Evolutionary conservation across 345 rosid genomes (phyloP).

Genomic region (Heritiera littoralis): DNA sequence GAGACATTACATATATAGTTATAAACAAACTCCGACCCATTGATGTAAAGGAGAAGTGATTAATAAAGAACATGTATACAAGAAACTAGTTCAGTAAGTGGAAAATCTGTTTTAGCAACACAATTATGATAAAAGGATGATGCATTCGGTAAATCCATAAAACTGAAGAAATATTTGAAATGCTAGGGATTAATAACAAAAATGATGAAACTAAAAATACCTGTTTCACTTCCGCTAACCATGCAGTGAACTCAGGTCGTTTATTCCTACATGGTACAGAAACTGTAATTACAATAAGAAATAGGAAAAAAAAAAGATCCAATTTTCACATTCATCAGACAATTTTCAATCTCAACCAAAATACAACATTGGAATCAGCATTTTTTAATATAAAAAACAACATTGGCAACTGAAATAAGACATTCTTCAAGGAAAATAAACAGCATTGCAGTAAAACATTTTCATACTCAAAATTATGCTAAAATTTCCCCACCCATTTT

Average conservation of each 20-base stretch:
- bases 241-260: conserved; percentile 98
- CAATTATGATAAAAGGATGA: background rate
- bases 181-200: background rate
- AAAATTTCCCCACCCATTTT: background rate
- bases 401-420: background rate
- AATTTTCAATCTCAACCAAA: background rate
- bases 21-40: background rate
- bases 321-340: background rate
- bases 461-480: background rate
- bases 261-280: conserved; percentile 60
- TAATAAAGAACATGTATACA: background rate
- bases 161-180: background rate
- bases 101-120: background rate
- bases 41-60: background rate
- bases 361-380: background rate
- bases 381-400: background rate
- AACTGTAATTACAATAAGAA: background rate
- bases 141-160: background rate
- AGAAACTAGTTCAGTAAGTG: background rate
- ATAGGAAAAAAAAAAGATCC: background rate
- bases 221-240: conserved; percentile 92
- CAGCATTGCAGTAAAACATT: background rate
- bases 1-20: conserved; percentile 15
- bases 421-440: background rate
- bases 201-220: conserved; percentile 33